phyloP scores from a whole-genome alignment of 1,284 basidiomycete species.

The Moesziomyces aphidis region DNA sequence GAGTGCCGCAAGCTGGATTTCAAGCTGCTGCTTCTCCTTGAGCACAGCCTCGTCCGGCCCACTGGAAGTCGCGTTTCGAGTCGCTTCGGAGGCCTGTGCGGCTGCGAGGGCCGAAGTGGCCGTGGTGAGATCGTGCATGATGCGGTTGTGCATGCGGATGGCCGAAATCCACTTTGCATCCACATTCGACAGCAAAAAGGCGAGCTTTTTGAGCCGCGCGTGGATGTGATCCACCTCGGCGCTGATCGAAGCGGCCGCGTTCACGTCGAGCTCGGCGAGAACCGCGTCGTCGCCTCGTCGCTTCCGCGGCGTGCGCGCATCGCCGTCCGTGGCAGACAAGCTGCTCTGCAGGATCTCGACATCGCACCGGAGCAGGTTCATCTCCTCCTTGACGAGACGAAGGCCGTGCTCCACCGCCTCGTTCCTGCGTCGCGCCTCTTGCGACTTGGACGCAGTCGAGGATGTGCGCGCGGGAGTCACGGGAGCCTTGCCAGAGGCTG shows the following conservation, averaged over 20 bases:
- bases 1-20: conserved; percentile 47
- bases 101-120: conserved; percentile 7
- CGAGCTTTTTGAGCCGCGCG: conserved; percentile 17
- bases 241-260: conserved; percentile 12
- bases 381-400: conserved; percentile 38
- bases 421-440: conserved; percentile 29
- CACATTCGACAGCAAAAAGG: conserved; percentile 17
- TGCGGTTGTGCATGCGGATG: conserved; percentile 43
- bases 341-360: conserved; percentile 27
- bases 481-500: conserved; percentile 1
- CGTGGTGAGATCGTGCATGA: conserved; percentile 27
- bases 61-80: background rate
- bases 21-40: conserved; percentile 30
- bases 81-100: background rate
- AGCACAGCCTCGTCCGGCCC: background rate
- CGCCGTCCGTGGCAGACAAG: conserved; percentile 11
- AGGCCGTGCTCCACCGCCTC: conserved; percentile 34
- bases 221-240: conserved; percentile 25
- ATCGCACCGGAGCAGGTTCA: conserved; percentile 33
- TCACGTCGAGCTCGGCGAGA: conserved; percentile 20
- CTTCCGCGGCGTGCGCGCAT: conserved; percentile 25
- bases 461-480: conserved; percentile 32
- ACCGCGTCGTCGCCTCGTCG: conserved; percentile 13
- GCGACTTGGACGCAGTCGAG: conserved; percentile 33
- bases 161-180: conserved; percentile 36